Conservation (phyloP, 371 early-diverging fungal species). For the Lichtheimia corymbifera region DNA sequence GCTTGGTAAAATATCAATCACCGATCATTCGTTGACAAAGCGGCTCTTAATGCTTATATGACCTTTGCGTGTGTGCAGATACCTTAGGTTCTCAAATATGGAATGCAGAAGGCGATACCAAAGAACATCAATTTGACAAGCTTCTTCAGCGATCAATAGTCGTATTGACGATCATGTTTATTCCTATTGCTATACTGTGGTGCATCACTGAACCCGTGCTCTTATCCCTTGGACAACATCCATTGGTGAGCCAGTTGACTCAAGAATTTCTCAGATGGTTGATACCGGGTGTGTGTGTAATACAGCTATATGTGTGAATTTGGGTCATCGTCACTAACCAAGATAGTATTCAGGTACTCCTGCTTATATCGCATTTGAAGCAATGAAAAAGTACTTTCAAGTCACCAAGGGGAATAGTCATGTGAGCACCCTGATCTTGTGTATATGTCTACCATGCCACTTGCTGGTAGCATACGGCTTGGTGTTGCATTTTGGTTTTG, state of each 20-base stretch:
- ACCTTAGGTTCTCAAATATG: conserved; percentile 86
- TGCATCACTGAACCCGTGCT: conserved; percentile 2
- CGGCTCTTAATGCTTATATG: conserved; percentile 48
- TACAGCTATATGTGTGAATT: conserved; percentile 48
- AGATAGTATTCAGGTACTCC: conserved; percentile 47
- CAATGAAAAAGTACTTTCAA: conserved; percentile 71
- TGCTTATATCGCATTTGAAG: conserved; percentile 65
- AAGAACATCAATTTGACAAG: conserved; percentile 72
- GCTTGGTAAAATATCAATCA: conserved; percentile 75
- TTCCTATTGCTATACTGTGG: conserved; percentile 69
- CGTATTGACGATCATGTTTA: conserved; percentile 71
- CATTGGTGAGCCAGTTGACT: conserved; percentile 16
- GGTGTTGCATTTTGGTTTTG: conserved; percentile 65
- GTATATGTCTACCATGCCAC: conserved; percentile 67
- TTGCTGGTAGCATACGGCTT: conserved; percentile 62
- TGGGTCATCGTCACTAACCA: conserved; percentile 7
- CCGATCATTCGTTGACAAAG: conserved; percentile 21
- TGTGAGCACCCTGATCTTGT: conserved; percentile 62
- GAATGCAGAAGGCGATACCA: conserved; percentile 58
- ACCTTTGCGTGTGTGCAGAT: conserved; percentile 53
- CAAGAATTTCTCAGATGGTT: conserved; percentile 7
- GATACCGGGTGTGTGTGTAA: background rate
- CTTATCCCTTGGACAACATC: conserved; percentile 11
- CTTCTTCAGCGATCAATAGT: conserved; percentile 83
- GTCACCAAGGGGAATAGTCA: conserved; percentile 77